These are phyloP conservation scores for Leccinum rimulosum DNA, from an alignment of 768 basidiomycete genomes.

Conservation along the genomic window DNA sequence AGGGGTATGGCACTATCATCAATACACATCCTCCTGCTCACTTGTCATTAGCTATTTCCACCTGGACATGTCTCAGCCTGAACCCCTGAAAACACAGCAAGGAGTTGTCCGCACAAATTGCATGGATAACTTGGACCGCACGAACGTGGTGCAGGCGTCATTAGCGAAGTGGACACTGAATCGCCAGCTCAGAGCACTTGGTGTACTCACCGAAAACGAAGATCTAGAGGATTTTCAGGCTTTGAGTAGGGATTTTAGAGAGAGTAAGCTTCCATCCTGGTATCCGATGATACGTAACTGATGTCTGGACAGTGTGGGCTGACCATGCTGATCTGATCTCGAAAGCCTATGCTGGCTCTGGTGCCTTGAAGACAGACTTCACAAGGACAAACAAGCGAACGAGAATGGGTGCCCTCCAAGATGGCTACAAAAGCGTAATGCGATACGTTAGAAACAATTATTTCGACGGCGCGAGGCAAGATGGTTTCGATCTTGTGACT, in stretches of 20 bases:
- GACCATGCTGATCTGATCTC: conserved; percentile 93
- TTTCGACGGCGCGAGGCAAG: conserved; percentile 91
- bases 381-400: conserved; percentile 92
- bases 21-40: conserved; percentile 6
- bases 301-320: conserved; percentile 77
- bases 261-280: conserved; percentile 54
- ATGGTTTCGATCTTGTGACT: conserved; percentile 92
- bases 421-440: conserved; percentile 78
- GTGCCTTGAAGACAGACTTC: conserved; percentile 94
- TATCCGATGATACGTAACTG: conserved; percentile 1
- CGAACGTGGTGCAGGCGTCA: conserved; percentile 93
- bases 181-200: conserved; percentile 69
- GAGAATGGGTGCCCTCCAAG: conserved; percentile 72
- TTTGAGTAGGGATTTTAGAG: conserved; percentile 81
- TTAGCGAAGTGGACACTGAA: conserved; percentile 84
- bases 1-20: conserved; percentile 49
- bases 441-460: conserved; percentile 96
- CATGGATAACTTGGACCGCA: conserved; percentile 96
- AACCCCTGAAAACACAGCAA: conserved; percentile 58
- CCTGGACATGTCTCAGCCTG: conserved; percentile 45
- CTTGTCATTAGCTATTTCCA: conserved; percentile 67
- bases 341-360: conserved; percentile 90
- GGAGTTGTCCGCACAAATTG: conserved; percentile 93
- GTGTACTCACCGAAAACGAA: conserved; percentile 68
- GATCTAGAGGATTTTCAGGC: conserved; percentile 79